These are phyloP conservation scores for Raffaelea ambrosiae DNA, from an alignment of 2,329 filamentous ascomycete species.

Conservation along the genomic window DNA sequence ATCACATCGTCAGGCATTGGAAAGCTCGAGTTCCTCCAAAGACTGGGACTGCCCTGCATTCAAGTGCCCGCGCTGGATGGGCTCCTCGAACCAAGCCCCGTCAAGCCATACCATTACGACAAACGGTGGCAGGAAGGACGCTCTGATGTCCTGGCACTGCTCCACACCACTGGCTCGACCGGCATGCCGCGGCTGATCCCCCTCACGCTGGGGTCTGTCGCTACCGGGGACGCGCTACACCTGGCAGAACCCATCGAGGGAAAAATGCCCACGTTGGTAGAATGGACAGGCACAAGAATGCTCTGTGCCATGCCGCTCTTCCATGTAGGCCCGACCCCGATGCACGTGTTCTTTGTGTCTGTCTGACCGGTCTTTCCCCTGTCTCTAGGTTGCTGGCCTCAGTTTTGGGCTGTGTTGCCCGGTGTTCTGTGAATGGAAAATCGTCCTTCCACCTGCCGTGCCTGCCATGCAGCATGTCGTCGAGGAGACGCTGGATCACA, in stretches of 20 bases:
- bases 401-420: neutral
- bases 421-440: neutral
- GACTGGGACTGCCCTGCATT: conserved; percentile 24
- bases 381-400: conserved; percentile 17
- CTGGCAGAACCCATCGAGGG: conserved; percentile 20
- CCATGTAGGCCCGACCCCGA: conserved; percentile 27
- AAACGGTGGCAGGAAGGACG: conserved; percentile 28
- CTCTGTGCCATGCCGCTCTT: conserved; percentile 25
- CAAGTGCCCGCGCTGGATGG: conserved; percentile 16
- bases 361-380: conserved; percentile 22
- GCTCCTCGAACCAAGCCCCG: neutral
- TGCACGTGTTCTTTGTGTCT: conserved; percentile 11
- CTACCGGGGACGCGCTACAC: conserved; percentile 27
- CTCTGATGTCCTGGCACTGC: conserved; percentile 29
- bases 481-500: conserved; percentile 2
- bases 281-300: conserved; percentile 5
- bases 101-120: neutral
- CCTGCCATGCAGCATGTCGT: neutral
- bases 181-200: conserved; percentile 24
- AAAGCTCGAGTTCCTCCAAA: conserved; percentile 17
- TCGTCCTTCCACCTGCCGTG: neutral
- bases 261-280: neutral
- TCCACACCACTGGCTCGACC: conserved; percentile 38
- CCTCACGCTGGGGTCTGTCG: conserved; percentile 26
- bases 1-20: conserved; percentile 21